A percentile compares a stretch with the other conserved stretches of the same genome.
Evolutionary conservation across 2,329 filamentous ascomycete genomes (phyloP).

Genomic region (Sphaerulina musiva): DNA sequence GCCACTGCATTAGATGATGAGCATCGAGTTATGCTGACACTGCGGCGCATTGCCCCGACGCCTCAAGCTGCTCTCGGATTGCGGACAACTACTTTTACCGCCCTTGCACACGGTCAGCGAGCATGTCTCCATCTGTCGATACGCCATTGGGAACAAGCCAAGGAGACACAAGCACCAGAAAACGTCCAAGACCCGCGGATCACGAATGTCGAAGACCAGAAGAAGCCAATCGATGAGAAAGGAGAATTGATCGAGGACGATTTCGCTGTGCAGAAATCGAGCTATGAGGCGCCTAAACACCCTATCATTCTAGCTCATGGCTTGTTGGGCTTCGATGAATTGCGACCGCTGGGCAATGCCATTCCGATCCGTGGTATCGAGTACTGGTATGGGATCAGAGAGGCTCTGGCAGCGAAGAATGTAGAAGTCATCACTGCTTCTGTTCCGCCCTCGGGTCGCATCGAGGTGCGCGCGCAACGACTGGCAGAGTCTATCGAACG

Average conservation of each 20-base stretch:
- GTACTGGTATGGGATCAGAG: conserved; percentile 59
- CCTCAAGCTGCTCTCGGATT: neutral
- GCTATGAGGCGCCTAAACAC: conserved; percentile 51
- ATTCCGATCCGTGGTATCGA: conserved; percentile 49
- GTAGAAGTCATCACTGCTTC: conserved; percentile 56
- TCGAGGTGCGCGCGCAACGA: conserved; percentile 51
- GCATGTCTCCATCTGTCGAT: neutral
- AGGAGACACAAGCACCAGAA: conserved; percentile 1
- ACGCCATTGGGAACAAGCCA: neutral
- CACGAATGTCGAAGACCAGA: conserved; percentile 10
- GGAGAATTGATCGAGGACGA: conserved; percentile 44
- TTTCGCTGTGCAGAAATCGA: conserved; percentile 52
- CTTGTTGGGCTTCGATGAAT: conserved; percentile 59
- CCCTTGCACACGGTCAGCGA: neutral
- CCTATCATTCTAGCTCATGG: conserved; percentile 59
- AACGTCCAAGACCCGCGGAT: conserved; percentile 24
- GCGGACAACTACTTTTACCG: no score
- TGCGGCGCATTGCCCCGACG: neutral
- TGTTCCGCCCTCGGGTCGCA: conserved; percentile 54
- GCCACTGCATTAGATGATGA: neutral
- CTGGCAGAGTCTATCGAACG: conserved; percentile 48
- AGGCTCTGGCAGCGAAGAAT: conserved; percentile 50
- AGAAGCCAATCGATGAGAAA: conserved; percentile 9
- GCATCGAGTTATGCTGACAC: conserved; percentile 6
- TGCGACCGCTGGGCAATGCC: conserved; percentile 46